Percentiles rank a stretch among this genome's conserved stretches.
These are phyloP conservation scores for Backusella liffmaniae DNA, from an alignment of 192 early-diverging fungal genomes.

Conservation along the genomic window DNA sequence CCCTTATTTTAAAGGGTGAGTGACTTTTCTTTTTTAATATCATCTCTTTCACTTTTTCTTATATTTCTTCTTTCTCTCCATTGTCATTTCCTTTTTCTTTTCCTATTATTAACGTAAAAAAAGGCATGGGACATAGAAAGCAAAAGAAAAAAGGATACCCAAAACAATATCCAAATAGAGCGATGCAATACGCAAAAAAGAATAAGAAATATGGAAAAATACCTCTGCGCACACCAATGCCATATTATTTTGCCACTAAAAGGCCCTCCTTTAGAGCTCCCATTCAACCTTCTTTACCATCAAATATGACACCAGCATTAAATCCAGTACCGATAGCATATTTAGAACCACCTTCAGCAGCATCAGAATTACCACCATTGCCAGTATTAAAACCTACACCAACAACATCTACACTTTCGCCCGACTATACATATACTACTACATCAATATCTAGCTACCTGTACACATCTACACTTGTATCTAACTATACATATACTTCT, in stretches of 20 bases:
- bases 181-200: neutral
- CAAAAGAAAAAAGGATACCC: neutral
- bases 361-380: neutral
- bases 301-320: neutral
- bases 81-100: neutral
- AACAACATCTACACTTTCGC: neutral
- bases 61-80: neutral
- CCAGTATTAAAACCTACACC: neutral
- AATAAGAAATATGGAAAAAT: neutral
- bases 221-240: neutral
- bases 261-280: neutral
- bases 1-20: neutral
- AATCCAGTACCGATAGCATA: neutral
- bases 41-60: neutral
- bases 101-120: neutral
- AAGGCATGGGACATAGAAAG: neutral
- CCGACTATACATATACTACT: neutral
- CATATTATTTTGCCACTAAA: neutral
- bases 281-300: neutral
- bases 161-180: neutral
- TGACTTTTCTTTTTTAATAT: neutral
- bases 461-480: neutral
- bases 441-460: neutral
- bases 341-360: neutral
- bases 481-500: neutral